Base-by-base conservation (phyloP, 352 stramenopile genomes). In the Globisporangium alternatum region DNA sequence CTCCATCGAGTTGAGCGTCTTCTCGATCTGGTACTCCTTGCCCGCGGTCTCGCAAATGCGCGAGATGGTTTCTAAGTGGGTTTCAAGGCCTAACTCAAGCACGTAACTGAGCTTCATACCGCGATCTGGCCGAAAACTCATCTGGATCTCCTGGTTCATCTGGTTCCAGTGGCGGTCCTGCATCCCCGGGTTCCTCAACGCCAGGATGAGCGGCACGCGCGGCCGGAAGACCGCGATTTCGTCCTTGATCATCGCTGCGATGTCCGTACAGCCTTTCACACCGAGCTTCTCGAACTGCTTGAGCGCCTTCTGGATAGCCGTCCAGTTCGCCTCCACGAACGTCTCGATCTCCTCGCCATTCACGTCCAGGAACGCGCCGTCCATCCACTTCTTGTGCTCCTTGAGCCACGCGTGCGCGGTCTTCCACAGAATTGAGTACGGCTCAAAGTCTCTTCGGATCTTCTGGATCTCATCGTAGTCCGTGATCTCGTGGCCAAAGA, bases 11-110 rank as follows among this genome's bases (percentile, higher is more conserved):
- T 97, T 95, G 5, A 98, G 72, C 0, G 91, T 91, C 55, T 91
- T 94, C 60, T 98, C 93, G 63, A 98, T 98, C 67, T 96, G 89
- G 48, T 97, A 97, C 60, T 98, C 95, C 66, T 98, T 98, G 4
- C 88, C 90, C 3, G 95, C 95, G 0, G 86, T 96, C 72, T 98
- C 95, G 25, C 90, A 90, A 52, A 98, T 95, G 22, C 93, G 96
- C 37, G 88, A 79, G 30, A 98, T 97, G 2, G 81, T 77, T 17
- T 97, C 90, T 2, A 95, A 76, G 62, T 97, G 88, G 22, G 89
- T 82, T 9, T 95, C 78, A 0, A 98, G 76, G 15, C 93, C 86
- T 15, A 98, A 64, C 19, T 95, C 87, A 1, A 94, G 65, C 5
- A 95, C 85, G 28, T 95, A 91, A 41, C 78, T 91, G 13, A 91